Conservation (phyloP, 2,329 filamentous ascomycete genomes). For the Fusarium irregulare region DNA sequence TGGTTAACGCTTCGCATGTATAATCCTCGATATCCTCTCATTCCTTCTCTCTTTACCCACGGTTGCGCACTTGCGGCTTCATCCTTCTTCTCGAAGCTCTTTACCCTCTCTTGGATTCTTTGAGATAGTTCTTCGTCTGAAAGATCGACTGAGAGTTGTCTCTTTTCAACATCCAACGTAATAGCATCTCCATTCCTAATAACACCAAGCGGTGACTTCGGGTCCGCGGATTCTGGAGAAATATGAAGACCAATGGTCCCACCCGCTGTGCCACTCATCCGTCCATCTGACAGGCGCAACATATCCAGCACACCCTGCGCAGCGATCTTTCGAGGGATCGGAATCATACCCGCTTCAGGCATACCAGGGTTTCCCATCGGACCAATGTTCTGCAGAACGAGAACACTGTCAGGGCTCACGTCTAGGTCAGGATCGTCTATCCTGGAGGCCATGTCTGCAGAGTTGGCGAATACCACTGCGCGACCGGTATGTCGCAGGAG, state of each 20-base stretch:
- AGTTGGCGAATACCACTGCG: slow-evolving; percentile 76
- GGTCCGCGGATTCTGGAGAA: slow-evolving; percentile 82
- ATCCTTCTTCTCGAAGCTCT: slow-evolving; percentile 47
- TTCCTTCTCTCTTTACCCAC: slow-evolving; percentile 7
- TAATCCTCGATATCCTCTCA: slow-evolving; percentile 67
- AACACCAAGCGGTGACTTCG: slow-evolving; percentile 81
- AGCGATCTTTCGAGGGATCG: slow-evolving; percentile 80
- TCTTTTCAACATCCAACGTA: slow-evolving; percentile 78
- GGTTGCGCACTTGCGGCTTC: slow-evolving; percentile 33
- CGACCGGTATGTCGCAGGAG: slow-evolving; percentile 59
- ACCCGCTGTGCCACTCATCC: slow-evolving; percentile 87
- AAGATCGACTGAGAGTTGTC: slow-evolving; percentile 69
- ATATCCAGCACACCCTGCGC: slow-evolving; percentile 81
- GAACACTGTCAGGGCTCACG: slow-evolving; percentile 68
- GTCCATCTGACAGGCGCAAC: slow-evolving; percentile 85
- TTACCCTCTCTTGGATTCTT: slow-evolving; percentile 71
- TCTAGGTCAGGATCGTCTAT: slow-evolving; percentile 69
- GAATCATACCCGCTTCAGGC: slow-evolving; percentile 80
- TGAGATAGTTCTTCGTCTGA: slow-evolving; percentile 74
- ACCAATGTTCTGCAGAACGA: slow-evolving; percentile 89
- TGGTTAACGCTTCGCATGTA: slow-evolving; percentile 71
- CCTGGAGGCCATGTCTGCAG: slow-evolving; percentile 78
- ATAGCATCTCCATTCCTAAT: slow-evolving; percentile 82
- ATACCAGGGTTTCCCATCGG: slow-evolving; percentile 92
- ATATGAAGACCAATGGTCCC: slow-evolving; percentile 93